Evolutionary conservation across 1,284 basidiomycete species (phyloP), one percentile per base, ranked within the genome.

Genomic region (Athelia sp.): DNA sequence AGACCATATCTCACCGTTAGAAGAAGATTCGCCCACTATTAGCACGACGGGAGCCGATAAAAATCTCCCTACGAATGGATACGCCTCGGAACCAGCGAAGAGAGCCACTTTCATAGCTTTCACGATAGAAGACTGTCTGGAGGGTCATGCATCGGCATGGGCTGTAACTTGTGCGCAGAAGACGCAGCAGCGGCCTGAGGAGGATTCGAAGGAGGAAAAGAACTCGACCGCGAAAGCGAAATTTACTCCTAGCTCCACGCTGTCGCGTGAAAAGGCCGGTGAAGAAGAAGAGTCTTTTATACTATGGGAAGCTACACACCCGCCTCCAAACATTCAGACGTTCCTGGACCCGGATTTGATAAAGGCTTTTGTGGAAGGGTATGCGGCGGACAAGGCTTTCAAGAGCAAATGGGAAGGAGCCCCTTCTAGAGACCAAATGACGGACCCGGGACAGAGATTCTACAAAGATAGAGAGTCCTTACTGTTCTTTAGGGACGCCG

Each of bases 401-500:
- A 10, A 29, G 3, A 35, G 42, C 19, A 36, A 29, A 1, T 54
- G 47, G 18, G 17, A 14, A 2, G 46, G 48, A 0, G 24, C 36
- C 0, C 32, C 26, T 10, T 11, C 22, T 11, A 24, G 38, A 0
- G 51, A 50, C 0, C 34, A 23, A 18, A 36, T 50, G 43, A 15
- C 52, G 6, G 32, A 51, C 3, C 45, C 46, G 1, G 43, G 49
- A 3, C n/a, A n/a, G n/a, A 45, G 56, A 2, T 59, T 50, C 49
- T 56, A 53, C 35, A 54, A 53, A 18, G 55, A 52, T 15, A 10
- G 48, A 0, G 31, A 52, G 6, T 50, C 53, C 0, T 36, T 62
- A 18, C 44, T 62, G 1, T 63, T 53, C 51, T 60, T 62, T 36
- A 9, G 52, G 6, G 59, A 62, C 51, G 54, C 57, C 1, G 52